phyloP scores from a whole-genome alignment of 306 rosid genomes.

The Fragaria iinumae region DNA sequence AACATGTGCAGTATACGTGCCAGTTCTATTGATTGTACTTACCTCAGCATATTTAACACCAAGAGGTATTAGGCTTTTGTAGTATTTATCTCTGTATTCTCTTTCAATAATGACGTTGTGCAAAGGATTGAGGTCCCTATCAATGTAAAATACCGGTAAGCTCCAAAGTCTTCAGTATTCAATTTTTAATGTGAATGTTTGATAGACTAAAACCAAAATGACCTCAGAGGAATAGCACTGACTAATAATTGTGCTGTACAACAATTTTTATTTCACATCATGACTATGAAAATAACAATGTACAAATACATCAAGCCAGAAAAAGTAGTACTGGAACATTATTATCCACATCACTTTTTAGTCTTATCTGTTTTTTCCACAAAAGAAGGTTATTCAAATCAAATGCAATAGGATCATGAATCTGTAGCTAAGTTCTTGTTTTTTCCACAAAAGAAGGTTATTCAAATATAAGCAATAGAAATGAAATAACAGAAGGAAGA shows the following conservation, averaged over 20 bases:
- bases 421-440: background rate
- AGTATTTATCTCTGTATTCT: constrained; percentile 80
- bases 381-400: background rate
- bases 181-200: background rate
- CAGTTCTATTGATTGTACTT: constrained; percentile 20
- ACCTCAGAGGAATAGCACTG: background rate
- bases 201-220: background rate
- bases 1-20: background rate
- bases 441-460: background rate
- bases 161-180: background rate
- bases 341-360: background rate
- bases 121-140: constrained; percentile 92
- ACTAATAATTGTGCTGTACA: background rate
- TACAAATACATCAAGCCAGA: background rate
- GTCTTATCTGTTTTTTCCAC: background rate
- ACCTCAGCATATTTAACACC: constrained; percentile 79
- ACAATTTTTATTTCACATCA: background rate
- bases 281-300: background rate
- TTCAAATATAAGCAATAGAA: background rate
- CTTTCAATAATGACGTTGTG: constrained; percentile 60
- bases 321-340: background rate
- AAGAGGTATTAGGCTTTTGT: constrained; percentile 61
- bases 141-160: constrained; percentile 19
- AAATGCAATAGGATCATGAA: background rate
- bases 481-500: background rate